Evolutionary conservation across 139 green algal species (phyloP), one percentile per base, ranked within the genome.

Genomic region (Microglena sp.): DNA sequence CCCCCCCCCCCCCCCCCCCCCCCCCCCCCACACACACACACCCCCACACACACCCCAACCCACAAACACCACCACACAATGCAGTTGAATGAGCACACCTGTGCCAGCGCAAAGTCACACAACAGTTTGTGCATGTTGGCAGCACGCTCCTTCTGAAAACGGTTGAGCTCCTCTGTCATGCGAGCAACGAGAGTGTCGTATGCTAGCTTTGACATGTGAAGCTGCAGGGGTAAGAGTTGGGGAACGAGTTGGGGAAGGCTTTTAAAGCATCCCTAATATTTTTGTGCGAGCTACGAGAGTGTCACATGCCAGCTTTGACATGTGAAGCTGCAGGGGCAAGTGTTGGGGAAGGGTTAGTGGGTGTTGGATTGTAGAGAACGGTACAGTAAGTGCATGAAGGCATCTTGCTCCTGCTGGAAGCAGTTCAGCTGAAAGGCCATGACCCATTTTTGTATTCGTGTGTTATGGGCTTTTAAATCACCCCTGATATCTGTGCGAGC

Each of bases 101-200:
- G 79, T 15, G 78, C 71, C 15, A 86, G 45, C 2, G 85, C 88
- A 84, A 97, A 95, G 43, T 91, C 78, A 0, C 73, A 64, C 58
- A 97, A 74, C 40, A 96, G 71, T 8, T 56, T 44, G 26, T 66
- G 70, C 74, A 96, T 82, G 54, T 96, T 90, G 1, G 62, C 58
- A 1, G 82, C 76, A 3, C 86, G 78, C 77, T 96, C 84, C 62
- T 85, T 79, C 72, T 92, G 82, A 63, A 91, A 95, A 2, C 88
- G 82, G 30, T 81, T 84, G 35, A 98, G 75, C 74, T 98, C 92
- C 40, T 79, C 66, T 5, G 71, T 83, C 90, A 97, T 95, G 53
- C 77, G 70, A 21, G 74, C 65, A 1, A 83, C 76, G 15, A 95
- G 86, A 32, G 62, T 58, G 35, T 78, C 71, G 40, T 73, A 74